Evolutionary conservation across 2,329 filamentous ascomycete species (phyloP).

Genomic region (Xylariales sp.): DNA sequence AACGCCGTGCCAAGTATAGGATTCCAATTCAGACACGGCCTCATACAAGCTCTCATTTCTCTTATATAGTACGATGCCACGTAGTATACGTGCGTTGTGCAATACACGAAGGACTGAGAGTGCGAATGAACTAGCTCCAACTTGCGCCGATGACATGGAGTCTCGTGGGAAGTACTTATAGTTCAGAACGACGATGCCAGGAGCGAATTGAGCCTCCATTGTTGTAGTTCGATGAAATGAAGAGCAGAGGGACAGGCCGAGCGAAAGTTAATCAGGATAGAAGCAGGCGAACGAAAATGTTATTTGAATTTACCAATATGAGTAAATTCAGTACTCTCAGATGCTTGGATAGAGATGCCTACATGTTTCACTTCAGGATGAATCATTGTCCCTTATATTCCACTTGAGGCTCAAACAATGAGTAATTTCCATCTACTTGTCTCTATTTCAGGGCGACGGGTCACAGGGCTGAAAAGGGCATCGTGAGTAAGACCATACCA

Average conservation of each 20-base stretch:
- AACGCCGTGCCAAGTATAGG: not conserved
- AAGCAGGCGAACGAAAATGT: slow-evolving; percentile 19
- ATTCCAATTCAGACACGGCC: not conserved
- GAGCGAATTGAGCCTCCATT: slow-evolving; percentile 2
- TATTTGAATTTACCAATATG: too few relatives aligned
- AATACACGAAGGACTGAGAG: slow-evolving; percentile 6
- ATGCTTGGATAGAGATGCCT: too few relatives aligned
- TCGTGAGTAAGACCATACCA: too few relatives aligned
- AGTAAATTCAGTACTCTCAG: too few relatives aligned
- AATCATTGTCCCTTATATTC: too few relatives aligned
- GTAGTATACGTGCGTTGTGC: slow-evolving; percentile 1
- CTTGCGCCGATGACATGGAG: slow-evolving; percentile 4
- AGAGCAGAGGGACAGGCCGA: not conserved
- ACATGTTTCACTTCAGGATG: too few relatives aligned
- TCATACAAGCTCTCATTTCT: not conserved
- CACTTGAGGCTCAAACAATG: too few relatives aligned
- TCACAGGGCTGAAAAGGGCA: too few relatives aligned
- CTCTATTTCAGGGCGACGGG: too few relatives aligned
- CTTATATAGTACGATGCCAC: slow-evolving; percentile 4
- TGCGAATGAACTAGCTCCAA: slow-evolving; percentile 6
- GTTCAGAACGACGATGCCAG: slow-evolving; percentile 9
- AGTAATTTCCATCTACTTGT: too few relatives aligned
- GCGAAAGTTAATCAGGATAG: not conserved
- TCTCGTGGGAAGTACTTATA: slow-evolving; percentile 8
- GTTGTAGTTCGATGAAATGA: not conserved